These are phyloP conservation scores for Saccharomyces hybrid DNA, from an alignment of 1,139 yeast genomes.

Conservation along the genomic window DNA sequence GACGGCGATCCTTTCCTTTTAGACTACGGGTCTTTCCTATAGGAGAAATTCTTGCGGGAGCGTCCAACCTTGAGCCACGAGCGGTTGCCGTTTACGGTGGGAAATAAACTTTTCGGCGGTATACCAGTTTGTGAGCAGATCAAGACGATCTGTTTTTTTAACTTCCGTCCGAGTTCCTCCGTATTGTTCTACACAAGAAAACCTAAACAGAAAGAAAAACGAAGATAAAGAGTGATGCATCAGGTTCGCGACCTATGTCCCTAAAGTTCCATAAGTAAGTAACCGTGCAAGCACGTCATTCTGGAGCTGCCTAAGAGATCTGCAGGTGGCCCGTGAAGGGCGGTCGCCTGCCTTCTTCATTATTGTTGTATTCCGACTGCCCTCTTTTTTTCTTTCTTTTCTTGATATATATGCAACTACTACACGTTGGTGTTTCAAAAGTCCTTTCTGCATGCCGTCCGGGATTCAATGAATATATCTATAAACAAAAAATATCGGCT, in stretches of 20 bases:
- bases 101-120: background rate
- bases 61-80: background rate
- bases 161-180: background rate
- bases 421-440: background rate
- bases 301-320: background rate
- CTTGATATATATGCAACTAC: background rate
- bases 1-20: background rate
- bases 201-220: background rate
- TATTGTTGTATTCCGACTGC: background rate
- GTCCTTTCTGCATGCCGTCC: background rate
- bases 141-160: background rate
- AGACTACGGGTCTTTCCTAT: background rate
- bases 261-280: background rate
- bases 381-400: background rate
- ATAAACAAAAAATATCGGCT: background rate
- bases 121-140: background rate
- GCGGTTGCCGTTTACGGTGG: slow-evolving; percentile 1
- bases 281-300: background rate
- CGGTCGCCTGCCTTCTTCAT: background rate
- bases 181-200: background rate
- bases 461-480: background rate
- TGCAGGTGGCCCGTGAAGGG: background rate
- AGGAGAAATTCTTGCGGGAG: background rate
- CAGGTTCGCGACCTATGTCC: slow-evolving; percentile 1
- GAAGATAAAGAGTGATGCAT: background rate